Evolutionary conservation across 768 basidiomycete species (phyloP).

Genomic region (Leccinum subgranulosum): DNA sequence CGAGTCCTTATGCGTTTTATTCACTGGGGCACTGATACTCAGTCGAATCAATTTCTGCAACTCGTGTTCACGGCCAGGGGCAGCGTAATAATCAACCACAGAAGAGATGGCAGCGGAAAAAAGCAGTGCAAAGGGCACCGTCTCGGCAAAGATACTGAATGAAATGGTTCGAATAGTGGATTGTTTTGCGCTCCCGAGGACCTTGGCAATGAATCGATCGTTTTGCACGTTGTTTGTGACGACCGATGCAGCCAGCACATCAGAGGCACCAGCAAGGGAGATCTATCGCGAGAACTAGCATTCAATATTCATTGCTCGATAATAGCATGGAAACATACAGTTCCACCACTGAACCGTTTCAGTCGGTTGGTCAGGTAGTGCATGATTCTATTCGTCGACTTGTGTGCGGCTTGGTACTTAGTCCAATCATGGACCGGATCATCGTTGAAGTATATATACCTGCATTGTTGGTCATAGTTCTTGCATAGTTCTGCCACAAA

Average conservation of each 20-base stretch:
- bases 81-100: conserved; percentile 60
- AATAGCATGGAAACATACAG: conserved; percentile 13
- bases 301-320: background rate
- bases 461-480: conserved; percentile 9
- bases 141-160: conserved; percentile 46
- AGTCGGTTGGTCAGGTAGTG: conserved; percentile 23
- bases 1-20: conserved; percentile 18
- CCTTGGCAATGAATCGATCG: conserved; percentile 17
- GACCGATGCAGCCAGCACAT: conserved; percentile 17
- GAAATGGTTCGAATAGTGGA: conserved; percentile 37
- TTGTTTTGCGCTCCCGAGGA: conserved; percentile 3
- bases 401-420: conserved; percentile 24
- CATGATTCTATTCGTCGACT: conserved; percentile 26
- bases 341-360: conserved; percentile 15
- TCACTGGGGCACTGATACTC: conserved; percentile 23
- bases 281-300: background rate
- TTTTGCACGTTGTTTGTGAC: conserved; percentile 23
- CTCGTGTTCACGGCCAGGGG: conserved; percentile 33
- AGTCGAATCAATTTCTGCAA: conserved; percentile 38
- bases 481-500: background rate
- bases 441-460: conserved; percentile 37
- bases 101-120: conserved; percentile 56
- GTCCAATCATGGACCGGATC: conserved; percentile 33
- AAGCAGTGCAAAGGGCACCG: conserved; percentile 52
- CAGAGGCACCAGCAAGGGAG: conserved; percentile 19